Evolutionary conservation across 23 red algal genomes (phyloP).

Genomic region (Gracilariopsis chorda): DNA sequence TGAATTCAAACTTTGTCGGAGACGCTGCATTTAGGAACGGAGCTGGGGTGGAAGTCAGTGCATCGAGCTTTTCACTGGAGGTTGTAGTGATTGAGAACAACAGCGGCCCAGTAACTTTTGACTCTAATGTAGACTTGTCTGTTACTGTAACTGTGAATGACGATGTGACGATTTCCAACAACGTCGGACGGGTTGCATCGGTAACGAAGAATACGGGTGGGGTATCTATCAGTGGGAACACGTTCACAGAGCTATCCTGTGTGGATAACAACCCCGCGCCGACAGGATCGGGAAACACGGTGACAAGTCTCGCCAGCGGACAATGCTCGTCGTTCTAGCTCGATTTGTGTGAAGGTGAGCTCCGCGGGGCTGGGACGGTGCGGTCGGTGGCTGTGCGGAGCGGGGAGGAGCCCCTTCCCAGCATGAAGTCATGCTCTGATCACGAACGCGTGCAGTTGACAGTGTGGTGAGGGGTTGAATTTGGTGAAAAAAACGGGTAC

Average conservation of each 20-base stretch:
- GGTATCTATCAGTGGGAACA: not conserved
- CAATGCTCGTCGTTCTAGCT: not conserved
- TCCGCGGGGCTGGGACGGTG: too few relatives aligned
- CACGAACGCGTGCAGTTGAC: too few relatives aligned
- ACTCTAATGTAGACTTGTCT: not conserved
- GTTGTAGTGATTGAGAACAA: not conserved
- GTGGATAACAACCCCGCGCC: not conserved
- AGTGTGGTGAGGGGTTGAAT: too few relatives aligned
- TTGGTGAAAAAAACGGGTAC: too few relatives aligned
- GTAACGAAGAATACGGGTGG: conserved; percentile 9
- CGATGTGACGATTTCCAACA: not conserved
- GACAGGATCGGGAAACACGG: conserved; percentile 20
- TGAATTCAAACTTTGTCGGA: not conserved
- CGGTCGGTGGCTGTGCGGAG: too few relatives aligned
- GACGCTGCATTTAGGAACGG: not conserved
- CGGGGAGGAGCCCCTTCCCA: too few relatives aligned
- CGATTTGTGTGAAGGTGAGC: too few relatives aligned
- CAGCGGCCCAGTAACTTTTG: not conserved
- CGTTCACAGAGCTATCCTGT: not conserved
- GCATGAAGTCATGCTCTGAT: too few relatives aligned
- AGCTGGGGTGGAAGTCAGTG: not conserved
- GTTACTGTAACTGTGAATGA: not conserved
- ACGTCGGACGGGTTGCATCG: not conserved
- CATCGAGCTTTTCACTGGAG: not conserved
- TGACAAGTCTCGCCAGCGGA: not conserved